These are phyloP conservation scores for Fraxinus americana DNA, from an alignment of 257 asterid genomes.

Conservation along the genomic window DNA sequence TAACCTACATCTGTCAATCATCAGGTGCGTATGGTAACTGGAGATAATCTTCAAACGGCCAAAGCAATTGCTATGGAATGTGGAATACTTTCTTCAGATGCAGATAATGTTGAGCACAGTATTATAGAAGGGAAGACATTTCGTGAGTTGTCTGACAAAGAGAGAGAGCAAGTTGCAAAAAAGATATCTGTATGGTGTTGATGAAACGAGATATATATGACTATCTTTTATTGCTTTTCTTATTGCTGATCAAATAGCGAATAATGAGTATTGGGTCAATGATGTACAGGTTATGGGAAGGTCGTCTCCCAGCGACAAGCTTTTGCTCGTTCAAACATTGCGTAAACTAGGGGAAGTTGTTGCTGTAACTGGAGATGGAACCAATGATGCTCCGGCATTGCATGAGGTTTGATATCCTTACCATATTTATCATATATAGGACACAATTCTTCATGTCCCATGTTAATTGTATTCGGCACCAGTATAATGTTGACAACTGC, in stretches of 20 bases:
- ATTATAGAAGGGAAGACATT: constrained; percentile 84
- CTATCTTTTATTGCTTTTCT: neutral
- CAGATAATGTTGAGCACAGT: constrained; percentile 57
- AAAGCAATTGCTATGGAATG: constrained; percentile 93
- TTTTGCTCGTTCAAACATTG: constrained; percentile 84
- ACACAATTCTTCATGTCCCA: neutral
- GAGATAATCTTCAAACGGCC: constrained; percentile 94
- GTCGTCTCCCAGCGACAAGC: constrained; percentile 95
- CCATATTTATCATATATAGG: constrained; percentile 6
- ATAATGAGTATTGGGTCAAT: constrained; percentile 23
- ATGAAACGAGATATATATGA: neutral
- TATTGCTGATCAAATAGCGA: neutral
- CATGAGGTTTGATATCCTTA: constrained; percentile 66
- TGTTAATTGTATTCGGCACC: neutral
- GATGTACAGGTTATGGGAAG: constrained; percentile 83
- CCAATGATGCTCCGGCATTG: constrained; percentile 96
- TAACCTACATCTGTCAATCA: constrained; percentile 25
- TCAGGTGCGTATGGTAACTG: constrained; percentile 97
- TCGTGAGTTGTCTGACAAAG: constrained; percentile 77
- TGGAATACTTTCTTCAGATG: constrained; percentile 69
- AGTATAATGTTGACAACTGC: neutral
- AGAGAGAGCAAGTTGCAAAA: constrained; percentile 66
- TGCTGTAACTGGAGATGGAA: constrained; percentile 97
- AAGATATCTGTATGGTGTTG: constrained; percentile 58
- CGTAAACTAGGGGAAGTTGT: constrained; percentile 89